Evolutionary conservation across 2,329 filamentous ascomycete genomes (phyloP).

Genomic region (Fusarium multiceps): DNA sequence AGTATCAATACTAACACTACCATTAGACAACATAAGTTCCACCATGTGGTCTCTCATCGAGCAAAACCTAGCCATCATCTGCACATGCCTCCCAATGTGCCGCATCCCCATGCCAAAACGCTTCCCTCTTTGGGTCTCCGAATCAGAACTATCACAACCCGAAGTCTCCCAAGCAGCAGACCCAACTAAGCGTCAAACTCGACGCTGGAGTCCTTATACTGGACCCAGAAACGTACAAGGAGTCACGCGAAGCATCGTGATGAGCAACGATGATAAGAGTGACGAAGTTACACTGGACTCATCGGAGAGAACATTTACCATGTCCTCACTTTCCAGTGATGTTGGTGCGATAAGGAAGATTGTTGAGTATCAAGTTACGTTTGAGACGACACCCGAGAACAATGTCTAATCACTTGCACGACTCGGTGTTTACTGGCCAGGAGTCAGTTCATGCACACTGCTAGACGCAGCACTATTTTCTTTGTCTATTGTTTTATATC

Average conservation of each 20-base stretch:
- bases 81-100: conserved; percentile 55
- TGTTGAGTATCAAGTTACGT: conserved; percentile 51
- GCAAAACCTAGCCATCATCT: conserved; percentile 54
- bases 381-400: conserved; percentile 40
- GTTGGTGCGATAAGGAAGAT: conserved; percentile 51
- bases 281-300: conserved; percentile 52
- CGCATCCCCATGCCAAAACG: conserved; percentile 53
- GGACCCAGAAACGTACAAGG: conserved; percentile 48
- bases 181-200: conserved; percentile 21
- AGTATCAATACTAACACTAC: background rate
- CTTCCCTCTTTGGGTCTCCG: conserved; percentile 51
- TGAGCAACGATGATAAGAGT: conserved; percentile 47
- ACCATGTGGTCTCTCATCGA: conserved; percentile 56
- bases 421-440: background rate
- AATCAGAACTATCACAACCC: conserved; percentile 20
- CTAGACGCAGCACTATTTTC: background rate
- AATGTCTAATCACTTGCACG: conserved; percentile 7
- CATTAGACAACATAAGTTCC: conserved; percentile 50
- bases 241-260: conserved; percentile 44
- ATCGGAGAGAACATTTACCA: conserved; percentile 21
- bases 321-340: conserved; percentile 22
- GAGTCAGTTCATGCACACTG: background rate
- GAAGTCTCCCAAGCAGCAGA: conserved; percentile 1
- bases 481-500: background rate
- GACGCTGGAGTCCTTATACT: conserved; percentile 49